These are phyloP conservation scores for Hygrocybe coccinea DNA, from an alignment of 768 basidiomycete genomes.

Conservation along the genomic window DNA sequence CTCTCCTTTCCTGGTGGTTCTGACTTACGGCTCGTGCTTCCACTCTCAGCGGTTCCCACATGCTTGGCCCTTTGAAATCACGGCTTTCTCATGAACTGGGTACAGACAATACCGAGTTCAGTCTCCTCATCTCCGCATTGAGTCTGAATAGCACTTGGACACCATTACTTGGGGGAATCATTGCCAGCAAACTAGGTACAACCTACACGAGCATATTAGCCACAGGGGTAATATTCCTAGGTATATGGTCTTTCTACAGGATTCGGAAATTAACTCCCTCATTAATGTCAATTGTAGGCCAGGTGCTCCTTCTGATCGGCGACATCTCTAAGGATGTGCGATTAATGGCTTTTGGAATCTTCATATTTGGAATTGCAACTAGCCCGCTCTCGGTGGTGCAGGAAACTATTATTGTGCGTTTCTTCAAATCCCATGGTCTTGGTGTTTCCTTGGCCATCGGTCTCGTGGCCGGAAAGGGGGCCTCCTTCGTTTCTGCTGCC, in stretches of 20 bases:
- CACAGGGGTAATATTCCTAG: slow-evolving; percentile 64
- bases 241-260: slow-evolving; percentile 28
- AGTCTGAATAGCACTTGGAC: slow-evolving; percentile 71
- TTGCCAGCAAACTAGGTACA: slow-evolving; percentile 68
- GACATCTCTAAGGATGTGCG: slow-evolving; percentile 56
- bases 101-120: slow-evolving; percentile 73
- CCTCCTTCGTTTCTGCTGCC: slow-evolving; percentile 70
- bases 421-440: slow-evolving; percentile 71
- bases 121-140: slow-evolving; percentile 70
- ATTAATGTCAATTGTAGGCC: slow-evolving; percentile 39
- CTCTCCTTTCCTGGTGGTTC: background rate
- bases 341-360: slow-evolving; percentile 70
- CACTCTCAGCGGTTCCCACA: slow-evolving; percentile 55
- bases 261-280: background rate
- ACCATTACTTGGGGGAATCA: slow-evolving; percentile 69
- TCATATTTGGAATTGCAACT: slow-evolving; percentile 74
- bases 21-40: background rate
- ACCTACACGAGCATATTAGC: slow-evolving; percentile 68
- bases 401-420: slow-evolving; percentile 80
- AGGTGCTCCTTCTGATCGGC: slow-evolving; percentile 61
- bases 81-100: slow-evolving; percentile 63
- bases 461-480: slow-evolving; percentile 73
- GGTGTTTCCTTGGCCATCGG: slow-evolving; percentile 79
- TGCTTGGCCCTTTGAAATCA: slow-evolving; percentile 75
- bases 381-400: slow-evolving; percentile 79